Conservation (phyloP, 2,329 filamentous ascomycete species). For the Cucurbitaria berberidis region DNA sequence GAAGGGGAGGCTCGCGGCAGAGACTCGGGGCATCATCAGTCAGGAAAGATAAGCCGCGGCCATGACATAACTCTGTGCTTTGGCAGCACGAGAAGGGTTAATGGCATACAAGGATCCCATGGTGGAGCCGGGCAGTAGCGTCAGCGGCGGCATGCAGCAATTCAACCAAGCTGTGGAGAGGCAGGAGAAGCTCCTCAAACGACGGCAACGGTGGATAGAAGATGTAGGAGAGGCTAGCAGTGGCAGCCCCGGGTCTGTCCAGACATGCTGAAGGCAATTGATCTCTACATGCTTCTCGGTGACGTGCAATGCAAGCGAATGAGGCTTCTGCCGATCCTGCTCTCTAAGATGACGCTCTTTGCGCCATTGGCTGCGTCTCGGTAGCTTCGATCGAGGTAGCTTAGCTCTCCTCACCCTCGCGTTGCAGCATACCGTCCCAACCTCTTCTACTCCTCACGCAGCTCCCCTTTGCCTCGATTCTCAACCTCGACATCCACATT, state of each 20-base stretch:
- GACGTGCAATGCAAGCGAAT: background rate
- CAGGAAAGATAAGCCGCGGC: constrained; percentile 25
- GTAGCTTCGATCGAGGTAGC: constrained; percentile 7
- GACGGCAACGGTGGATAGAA: background rate
- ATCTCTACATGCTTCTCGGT: background rate
- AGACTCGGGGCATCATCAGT: constrained; percentile 12
- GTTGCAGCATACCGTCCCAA: constrained; percentile 13
- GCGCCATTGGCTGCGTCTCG: constrained; percentile 13
- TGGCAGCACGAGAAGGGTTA: constrained; percentile 13
- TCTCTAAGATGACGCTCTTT: constrained; percentile 7
- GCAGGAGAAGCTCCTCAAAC: constrained; percentile 1
- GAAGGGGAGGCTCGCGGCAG: constrained; percentile 12
- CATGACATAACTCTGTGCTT: constrained; percentile 23
- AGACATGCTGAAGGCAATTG: background rate
- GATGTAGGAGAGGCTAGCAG: background rate
- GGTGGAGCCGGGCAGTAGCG: constrained; percentile 26
- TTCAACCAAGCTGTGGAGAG: constrained; percentile 5
- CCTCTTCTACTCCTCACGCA: constrained; percentile 10
- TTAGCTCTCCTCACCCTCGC: constrained; percentile 13
- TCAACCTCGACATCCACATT: constrained; percentile 3
- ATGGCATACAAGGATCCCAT: constrained; percentile 14
- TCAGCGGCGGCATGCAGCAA: constrained; percentile 23
- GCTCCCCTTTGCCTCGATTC: background rate
- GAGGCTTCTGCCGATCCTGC: background rate
- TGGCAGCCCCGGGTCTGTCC: background rate